Evolutionary conservation across 1,139 yeast genomes (phyloP), one percentile per base, ranked within the genome.

Genomic region (Pichia sp.): DNA sequence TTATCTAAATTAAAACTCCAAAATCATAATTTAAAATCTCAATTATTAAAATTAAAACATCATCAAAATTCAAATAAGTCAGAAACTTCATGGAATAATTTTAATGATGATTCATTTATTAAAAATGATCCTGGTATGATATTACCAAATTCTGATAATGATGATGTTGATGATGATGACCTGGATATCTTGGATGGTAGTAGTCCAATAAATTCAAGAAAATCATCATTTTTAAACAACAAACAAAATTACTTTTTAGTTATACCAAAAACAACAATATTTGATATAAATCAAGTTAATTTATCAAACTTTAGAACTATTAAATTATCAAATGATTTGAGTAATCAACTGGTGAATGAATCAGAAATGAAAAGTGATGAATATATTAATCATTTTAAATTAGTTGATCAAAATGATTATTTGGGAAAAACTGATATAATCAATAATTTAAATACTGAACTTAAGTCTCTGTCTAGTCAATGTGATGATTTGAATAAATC

Each of bases 1-100:
- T 80, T 83, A 52, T 70, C 79, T 14, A 80, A 77, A 60, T 72
- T 83, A 56, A 75, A 84, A 64, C 67, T 75, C 16, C 54, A 53
- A 51, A 56, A 51, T 42, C 25, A 31, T 3, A 57, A 47, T 38
- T 28, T 52, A 13, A 56, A 48, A 42, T 33, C 45, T 4, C 52
- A 54, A 28, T 30, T 54, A 11, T 38, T 42, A 11, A 54, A 47
- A 43, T 30, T 31, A 2, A 47, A 44, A 36, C 36, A 43, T 11
- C 34, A 47, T 11, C 36, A 38, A 18, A 36, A 22, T 22, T 14
- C 28, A 22, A 46, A 42, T 9, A 28, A n/a, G 1, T 16, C 19
- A 16, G 29, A 25, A 41, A 34, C 43, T 38, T 57, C 65, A 16
- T 72, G 75, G 75, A 70, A 62, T 33, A 61, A 63, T 30, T 64